Evolutionary conservation across 495 filamentous ascomycete species (phyloP), one percentile per base, ranked within the genome.

Genomic region (Daldinia grandis): DNA sequence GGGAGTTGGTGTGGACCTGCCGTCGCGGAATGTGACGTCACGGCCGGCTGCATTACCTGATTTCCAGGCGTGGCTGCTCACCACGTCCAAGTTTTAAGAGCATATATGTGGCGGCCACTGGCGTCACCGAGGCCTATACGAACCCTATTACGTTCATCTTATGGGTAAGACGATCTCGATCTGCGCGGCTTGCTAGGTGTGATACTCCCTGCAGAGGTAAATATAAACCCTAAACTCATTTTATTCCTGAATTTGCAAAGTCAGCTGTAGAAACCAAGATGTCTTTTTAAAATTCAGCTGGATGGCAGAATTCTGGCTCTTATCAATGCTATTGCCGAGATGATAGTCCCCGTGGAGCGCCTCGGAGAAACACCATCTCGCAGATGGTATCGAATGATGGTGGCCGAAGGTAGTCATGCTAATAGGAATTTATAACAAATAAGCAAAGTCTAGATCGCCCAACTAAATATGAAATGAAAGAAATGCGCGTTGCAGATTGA

Each of bases 21-120:
- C 37, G 62, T 49, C 64, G 74, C 68, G 58, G 61, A 28, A 63
- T 63, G 69, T 76, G 74, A 76, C 74, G 72, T 76, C 74, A 76
- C 59, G 21, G 64, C 54, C 57, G 58, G 62, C 21, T 51, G 61
- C 54, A 56, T 47, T 68, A 58, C 69, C 68, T 76, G 74, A 76
- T 76, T 76, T 76, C 30, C 5, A 59, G 53, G 35, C 53, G 56
- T 55, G 53, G 49, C 47, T 55, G 44, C 35, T 62, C 42, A 33
- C 42, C 54, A 25, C 37, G 59, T 58, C 38, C 64, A 55, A 64
- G 66, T 64, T 71, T 65, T 67, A 14, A 42, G 14, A n/a, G 25
- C 30, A 42, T 33, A 54, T 19, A 58, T 68, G 68, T 66, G 66
- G 69, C 60, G 70, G 66, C 50, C 58, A 47, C 53, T 76, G 68